These are phyloP conservation scores for Iris macrosiphon DNA, from an alignment of 106 monocot genomes.

Conservation along the genomic window DNA sequence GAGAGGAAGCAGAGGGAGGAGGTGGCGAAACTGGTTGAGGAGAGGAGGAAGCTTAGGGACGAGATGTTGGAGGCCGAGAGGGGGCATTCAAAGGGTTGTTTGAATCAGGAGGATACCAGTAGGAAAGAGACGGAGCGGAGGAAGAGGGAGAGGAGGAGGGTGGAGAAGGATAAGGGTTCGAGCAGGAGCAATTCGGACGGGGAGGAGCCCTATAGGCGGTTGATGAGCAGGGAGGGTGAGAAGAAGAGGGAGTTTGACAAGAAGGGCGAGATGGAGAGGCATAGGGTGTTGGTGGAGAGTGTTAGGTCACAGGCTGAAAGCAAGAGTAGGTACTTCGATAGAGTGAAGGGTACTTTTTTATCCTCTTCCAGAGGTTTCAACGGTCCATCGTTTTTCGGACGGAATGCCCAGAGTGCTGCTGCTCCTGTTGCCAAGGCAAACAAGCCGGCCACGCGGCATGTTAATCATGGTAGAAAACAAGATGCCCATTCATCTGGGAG, in stretches of 20 bases:
- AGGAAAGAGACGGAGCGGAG: conserved; percentile 51
- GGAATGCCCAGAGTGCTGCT: conserved; percentile 34
- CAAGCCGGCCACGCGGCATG: conserved; percentile 19
- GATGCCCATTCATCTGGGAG: conserved; percentile 24
- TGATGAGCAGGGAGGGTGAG: conserved; percentile 32
- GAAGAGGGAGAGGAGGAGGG: conserved; percentile 40
- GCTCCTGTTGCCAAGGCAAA: conserved; percentile 31
- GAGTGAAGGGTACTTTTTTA: conserved; percentile 51
- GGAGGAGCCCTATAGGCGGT: conserved; percentile 42
- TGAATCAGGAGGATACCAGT: conserved; percentile 14
- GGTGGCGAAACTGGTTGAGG: conserved; percentile 82
- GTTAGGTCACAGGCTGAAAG: conserved; percentile 18
- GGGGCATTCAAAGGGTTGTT: conserved; percentile 48
- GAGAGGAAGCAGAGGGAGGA: conserved; percentile 96
- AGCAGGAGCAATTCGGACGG: conserved; percentile 55
- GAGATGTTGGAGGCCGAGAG: conserved; percentile 67
- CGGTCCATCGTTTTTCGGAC: conserved; percentile 60
- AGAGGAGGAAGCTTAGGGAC: conserved; percentile 75
- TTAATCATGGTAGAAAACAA: conserved; percentile 31
- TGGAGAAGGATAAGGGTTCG: conserved; percentile 36
- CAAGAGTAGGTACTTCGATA: conserved; percentile 66
- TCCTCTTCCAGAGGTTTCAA: conserved; percentile 59
- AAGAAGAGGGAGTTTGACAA: conserved; percentile 46
- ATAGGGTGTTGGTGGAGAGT: conserved; percentile 11
- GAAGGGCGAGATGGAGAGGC: conserved; percentile 50